Evolutionary conservation across 192 early-diverging fungal species (phyloP).

Genomic region (Diversispora epigaea): DNA sequence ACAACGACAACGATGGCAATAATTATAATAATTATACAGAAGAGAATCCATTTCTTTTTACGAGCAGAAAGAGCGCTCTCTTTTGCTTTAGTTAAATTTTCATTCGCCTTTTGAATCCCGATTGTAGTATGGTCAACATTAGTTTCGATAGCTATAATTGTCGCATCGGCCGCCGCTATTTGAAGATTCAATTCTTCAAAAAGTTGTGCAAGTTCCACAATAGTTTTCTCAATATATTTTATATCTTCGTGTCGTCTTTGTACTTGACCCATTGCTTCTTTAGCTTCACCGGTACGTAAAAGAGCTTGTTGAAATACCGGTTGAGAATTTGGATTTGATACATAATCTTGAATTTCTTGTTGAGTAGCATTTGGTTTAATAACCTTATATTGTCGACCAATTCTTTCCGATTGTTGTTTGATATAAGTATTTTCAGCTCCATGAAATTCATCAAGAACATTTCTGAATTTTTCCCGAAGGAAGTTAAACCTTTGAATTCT

Average conservation of each 20-base stretch:
- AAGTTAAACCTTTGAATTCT: conserved; percentile 30
- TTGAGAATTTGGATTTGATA: conserved; percentile 48
- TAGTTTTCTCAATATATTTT: conserved; percentile 81
- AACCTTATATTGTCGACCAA: conserved; percentile 80
- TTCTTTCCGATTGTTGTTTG: conserved; percentile 75
- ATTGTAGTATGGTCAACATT: conserved; percentile 59
- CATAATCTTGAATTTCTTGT: conserved; percentile 71
- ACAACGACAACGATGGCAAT: conserved; percentile 42
- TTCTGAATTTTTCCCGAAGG: conserved; percentile 60
- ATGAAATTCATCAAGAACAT: conserved; percentile 55
- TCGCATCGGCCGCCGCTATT: conserved; percentile 71
- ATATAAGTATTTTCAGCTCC: conserved; percentile 74
- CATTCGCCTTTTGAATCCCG: conserved; percentile 62
- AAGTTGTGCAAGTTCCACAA: conserved; percentile 85
- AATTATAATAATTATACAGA: conserved; percentile 48
- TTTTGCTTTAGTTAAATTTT: conserved; percentile 58
- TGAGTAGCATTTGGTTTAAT: conserved; percentile 79
- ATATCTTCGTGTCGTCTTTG: conserved; percentile 84
- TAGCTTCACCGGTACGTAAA: conserved; percentile 67
- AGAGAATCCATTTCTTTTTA: conserved; percentile 61
- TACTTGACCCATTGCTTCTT: conserved; percentile 72
- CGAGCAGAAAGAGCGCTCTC: conserved; percentile 44
- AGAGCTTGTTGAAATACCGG: conserved; percentile 52
- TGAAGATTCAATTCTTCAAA: conserved; percentile 88
- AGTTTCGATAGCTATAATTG: conserved; percentile 69